phyloP scores from a whole-genome alignment of 2,329 filamentous ascomycete species.

The Sporothrix globosa region DNA sequence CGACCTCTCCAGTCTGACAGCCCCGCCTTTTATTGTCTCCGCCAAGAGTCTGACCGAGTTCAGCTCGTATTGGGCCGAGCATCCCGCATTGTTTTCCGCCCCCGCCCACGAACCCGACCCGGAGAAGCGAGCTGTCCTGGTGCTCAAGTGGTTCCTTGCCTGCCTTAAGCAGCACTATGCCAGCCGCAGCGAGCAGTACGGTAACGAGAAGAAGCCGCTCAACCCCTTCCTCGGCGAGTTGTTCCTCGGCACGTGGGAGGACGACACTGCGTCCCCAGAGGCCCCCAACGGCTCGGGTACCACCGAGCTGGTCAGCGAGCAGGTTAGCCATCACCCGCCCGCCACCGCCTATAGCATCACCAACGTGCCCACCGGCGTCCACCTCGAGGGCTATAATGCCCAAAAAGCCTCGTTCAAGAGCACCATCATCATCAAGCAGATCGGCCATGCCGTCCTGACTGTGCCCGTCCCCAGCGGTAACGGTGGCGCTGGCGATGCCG shows the following conservation, averaged over 20 bases:
- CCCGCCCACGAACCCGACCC: slow-evolving; percentile 78
- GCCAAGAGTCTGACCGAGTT: slow-evolving; percentile 78
- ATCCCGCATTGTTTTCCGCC: slow-evolving; percentile 76
- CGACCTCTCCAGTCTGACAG: slow-evolving; percentile 78
- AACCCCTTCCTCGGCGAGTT: slow-evolving; percentile 96
- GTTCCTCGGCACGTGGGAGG: slow-evolving; percentile 88
- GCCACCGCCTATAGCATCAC: slow-evolving; percentile 92
- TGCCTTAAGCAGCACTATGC: slow-evolving; percentile 87
- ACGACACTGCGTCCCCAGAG: slow-evolving; percentile 54
- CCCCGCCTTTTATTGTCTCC: slow-evolving; percentile 80
- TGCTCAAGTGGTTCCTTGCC: slow-evolving; percentile 95
- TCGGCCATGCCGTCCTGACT: slow-evolving; percentile 83
- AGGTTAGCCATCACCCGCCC: slow-evolving; percentile 93
- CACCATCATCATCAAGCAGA: slow-evolving; percentile 93
- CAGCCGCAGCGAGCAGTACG: slow-evolving; percentile 73
- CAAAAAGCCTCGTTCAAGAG: slow-evolving; percentile 94
- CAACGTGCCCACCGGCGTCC: slow-evolving; percentile 81
- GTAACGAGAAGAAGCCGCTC: slow-evolving; percentile 95
- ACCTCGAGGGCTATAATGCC: slow-evolving; percentile 85
- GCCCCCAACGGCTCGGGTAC: slow-evolving; percentile 59
- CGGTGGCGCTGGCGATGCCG: neutral
- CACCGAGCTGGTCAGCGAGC: slow-evolving; percentile 87
- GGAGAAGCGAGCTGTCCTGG: slow-evolving; percentile 78
- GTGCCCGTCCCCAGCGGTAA: slow-evolving; percentile 56
- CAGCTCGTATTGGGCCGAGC: slow-evolving; percentile 81